A percentile compares a stretch with the other conserved stretches of the same genome.
These are phyloP conservation scores for Metarhizium robertsii DNA, from an alignment of 2,329 filamentous ascomycete species.

Conservation along the genomic window DNA sequence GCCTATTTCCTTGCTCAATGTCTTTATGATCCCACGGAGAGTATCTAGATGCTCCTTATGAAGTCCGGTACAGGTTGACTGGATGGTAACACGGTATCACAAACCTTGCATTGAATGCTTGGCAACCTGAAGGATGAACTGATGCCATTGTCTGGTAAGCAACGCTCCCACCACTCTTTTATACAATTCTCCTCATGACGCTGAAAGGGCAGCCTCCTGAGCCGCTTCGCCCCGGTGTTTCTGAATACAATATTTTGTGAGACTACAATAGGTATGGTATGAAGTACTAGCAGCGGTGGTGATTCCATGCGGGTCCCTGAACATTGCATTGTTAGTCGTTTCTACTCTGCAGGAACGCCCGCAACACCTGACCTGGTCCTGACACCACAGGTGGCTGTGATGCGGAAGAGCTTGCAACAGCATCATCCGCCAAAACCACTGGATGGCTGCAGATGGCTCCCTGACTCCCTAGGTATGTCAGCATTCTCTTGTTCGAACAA, in stretches of 20 bases:
- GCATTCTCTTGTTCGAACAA: background rate
- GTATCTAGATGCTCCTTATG: no score
- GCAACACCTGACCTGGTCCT: background rate
- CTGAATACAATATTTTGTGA: background rate
- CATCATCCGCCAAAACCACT: no score
- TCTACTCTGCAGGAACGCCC: background rate
- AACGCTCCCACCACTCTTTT: background rate
- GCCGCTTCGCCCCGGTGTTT: background rate
- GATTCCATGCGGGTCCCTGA: background rate
- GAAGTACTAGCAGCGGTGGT: background rate
- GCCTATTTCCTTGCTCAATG: no score
- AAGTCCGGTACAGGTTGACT: background rate
- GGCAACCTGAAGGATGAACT: background rate
- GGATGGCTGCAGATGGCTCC: no score
- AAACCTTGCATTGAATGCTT: background rate
- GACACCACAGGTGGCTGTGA: background rate
- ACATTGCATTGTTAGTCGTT: background rate
- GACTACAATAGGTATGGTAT: background rate
- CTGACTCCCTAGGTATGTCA: no score
- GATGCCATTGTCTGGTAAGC: background rate
- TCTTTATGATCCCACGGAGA: no score
- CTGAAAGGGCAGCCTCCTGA: no score
- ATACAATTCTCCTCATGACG: no score
- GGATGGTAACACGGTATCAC: background rate
- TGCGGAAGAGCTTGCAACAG: no score